Evolutionary conservation across 176 grass and related monocot species (phyloP).

Genomic region (Aegilops speltoides): DNA sequence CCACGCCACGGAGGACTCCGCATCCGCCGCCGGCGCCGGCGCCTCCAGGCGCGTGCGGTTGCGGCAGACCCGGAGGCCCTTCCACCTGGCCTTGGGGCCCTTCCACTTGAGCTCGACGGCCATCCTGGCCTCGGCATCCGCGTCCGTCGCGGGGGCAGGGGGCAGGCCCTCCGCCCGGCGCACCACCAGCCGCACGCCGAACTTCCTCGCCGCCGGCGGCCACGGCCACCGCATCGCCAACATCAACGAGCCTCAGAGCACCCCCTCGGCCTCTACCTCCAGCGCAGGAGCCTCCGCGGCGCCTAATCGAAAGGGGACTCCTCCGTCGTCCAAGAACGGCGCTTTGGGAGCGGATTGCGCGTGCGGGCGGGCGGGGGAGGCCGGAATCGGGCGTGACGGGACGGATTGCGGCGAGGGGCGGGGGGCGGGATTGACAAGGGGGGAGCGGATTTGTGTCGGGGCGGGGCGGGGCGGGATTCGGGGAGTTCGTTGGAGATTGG

Average conservation of each 20-base stretch:
- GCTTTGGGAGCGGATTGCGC: background rate
- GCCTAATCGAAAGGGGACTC: background rate
- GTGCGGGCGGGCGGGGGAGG: background rate
- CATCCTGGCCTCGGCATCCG: slow-evolving; percentile 12
- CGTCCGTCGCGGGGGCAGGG: background rate
- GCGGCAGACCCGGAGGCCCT: slow-evolving; percentile 68
- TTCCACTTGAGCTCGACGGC: slow-evolving; percentile 45
- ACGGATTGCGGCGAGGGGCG: slow-evolving; percentile 22
- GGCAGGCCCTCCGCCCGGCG: slow-evolving; percentile 52
- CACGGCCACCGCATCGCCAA: slow-evolving; percentile 82
- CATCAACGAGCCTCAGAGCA: slow-evolving; percentile 31
- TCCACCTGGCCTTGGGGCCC: slow-evolving; percentile 65
- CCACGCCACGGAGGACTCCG: slow-evolving; percentile 46
- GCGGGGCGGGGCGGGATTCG: slow-evolving; percentile 25
- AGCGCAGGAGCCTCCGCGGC: background rate
- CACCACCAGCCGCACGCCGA: slow-evolving; percentile 64
- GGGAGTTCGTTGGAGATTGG: slow-evolving; percentile 38
- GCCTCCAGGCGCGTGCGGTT: slow-evolving; percentile 82
- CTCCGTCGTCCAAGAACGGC: slow-evolving; percentile 6
- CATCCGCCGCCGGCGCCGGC: slow-evolving; percentile 18
- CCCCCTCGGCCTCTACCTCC: background rate
- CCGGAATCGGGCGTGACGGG: background rate
- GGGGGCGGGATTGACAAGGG: slow-evolving; percentile 16
- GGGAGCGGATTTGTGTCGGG: slow-evolving; percentile 26
- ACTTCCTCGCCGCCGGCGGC: slow-evolving; percentile 63